Conservation (phyloP, 345 rosid species). For the Eucalyptus fibrosa region DNA sequence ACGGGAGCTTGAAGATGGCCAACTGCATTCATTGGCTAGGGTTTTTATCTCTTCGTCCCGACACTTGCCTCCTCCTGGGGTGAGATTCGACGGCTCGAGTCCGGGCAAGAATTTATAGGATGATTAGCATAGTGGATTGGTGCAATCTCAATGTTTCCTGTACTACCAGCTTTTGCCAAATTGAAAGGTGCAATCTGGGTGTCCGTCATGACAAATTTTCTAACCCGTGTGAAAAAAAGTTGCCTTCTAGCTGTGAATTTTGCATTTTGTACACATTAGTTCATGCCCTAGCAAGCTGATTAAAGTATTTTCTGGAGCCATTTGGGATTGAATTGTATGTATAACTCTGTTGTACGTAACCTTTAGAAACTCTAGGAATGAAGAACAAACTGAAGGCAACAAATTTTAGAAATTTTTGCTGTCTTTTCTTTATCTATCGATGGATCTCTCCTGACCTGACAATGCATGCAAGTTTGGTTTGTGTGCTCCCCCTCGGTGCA, state of each 20-base stretch:
- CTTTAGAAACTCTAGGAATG: background rate
- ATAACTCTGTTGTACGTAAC: background rate
- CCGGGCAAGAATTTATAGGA: background rate
- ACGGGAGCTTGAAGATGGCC: conserved; percentile 7
- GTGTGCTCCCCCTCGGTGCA: background rate
- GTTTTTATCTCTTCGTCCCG: conserved; percentile 23
- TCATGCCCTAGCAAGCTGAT: background rate
- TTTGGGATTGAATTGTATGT: background rate
- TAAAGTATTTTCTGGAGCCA: background rate
- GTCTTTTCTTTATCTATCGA: background rate
- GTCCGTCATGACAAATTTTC: background rate
- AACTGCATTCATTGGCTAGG: conserved; percentile 30
- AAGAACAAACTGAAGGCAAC: background rate
- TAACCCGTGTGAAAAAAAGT: background rate
- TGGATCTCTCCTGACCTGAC: background rate
- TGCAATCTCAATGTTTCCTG: background rate
- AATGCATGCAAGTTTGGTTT: background rate
- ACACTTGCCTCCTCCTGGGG: conserved; percentile 21
- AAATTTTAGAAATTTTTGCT: background rate
- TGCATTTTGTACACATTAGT: background rate
- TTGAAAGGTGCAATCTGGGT: background rate
- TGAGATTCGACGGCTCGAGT: conserved; percentile 9
- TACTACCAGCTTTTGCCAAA: background rate
- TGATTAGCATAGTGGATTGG: background rate
- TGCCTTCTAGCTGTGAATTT: background rate